A percentile compares a stretch with the other conserved stretches of the same genome.
These are phyloP conservation scores for Kluyveromyces marxianus DNA, from an alignment of 1,139 yeast genomes.

Conservation along the genomic window DNA sequence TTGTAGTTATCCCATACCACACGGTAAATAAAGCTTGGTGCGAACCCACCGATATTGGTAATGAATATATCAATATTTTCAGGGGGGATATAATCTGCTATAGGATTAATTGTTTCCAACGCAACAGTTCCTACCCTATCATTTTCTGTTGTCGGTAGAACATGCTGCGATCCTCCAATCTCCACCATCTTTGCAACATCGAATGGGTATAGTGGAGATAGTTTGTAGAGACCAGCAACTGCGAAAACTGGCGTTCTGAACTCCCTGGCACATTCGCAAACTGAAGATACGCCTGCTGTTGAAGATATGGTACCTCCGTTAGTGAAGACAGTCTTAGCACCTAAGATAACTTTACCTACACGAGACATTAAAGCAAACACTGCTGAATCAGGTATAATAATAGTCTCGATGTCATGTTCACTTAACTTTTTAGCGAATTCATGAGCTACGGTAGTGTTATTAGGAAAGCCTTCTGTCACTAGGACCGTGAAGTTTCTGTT, in stretches of 20 bases:
- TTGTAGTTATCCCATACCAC: conserved; percentile 91
- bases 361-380: conserved; percentile 94
- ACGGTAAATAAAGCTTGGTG: conserved; percentile 93
- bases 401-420: conserved; percentile 81
- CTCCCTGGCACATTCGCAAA: conserved; percentile 93
- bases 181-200: conserved; percentile 83
- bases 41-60: conserved; percentile 92
- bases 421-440: conserved; percentile 72
- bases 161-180: conserved; percentile 70
- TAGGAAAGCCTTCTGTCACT: conserved; percentile 90
- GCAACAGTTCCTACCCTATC: conserved; percentile 38
- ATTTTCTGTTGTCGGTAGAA: conserved; percentile 26
- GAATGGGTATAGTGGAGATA: conserved; percentile 91
- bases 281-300: conserved; percentile 79
- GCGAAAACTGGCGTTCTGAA: conserved; percentile 93
- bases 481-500: conserved; percentile 89
- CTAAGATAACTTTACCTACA: conserved; percentile 92
- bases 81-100: conserved; percentile 86
- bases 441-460: conserved; percentile 69
- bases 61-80: conserved; percentile 90
- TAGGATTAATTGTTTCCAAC: conserved; percentile 85
- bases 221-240: conserved; percentile 87
- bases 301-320: conserved; percentile 92
- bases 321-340: conserved; percentile 86
- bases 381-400: conserved; percentile 87